Conservation (phyloP, 2,329 filamentous ascomycete genomes). For the Pseudogymnoascus sp. region DNA sequence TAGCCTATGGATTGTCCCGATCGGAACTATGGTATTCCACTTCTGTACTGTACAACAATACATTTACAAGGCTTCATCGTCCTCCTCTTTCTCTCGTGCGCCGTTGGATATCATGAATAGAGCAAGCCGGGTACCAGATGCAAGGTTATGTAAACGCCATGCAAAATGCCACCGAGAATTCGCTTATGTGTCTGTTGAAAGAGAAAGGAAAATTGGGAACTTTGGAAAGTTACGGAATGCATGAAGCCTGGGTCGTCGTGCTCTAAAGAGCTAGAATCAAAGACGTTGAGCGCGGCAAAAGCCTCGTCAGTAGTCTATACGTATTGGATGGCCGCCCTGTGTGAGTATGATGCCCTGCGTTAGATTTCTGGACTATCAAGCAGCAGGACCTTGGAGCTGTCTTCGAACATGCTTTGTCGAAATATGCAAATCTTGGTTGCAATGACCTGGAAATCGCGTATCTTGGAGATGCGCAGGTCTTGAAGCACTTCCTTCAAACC, state of each 20-base stretch:
- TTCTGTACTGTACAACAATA: slow-evolving; percentile 4
- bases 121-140: slow-evolving; percentile 4
- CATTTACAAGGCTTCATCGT: slow-evolving; percentile 7
- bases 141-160: slow-evolving; percentile 5
- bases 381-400: slow-evolving; percentile 55
- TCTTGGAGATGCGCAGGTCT: slow-evolving; percentile 50
- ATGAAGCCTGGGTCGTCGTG: not conserved
- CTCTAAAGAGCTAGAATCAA: slow-evolving; percentile 1
- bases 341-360: not conserved
- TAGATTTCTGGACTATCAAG: slow-evolving; percentile 35
- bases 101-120: slow-evolving; percentile 4
- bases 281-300: not conserved
- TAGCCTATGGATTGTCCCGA: slow-evolving; percentile 1
- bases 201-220: slow-evolving; percentile 7
- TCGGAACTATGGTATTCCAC: slow-evolving; percentile 4
- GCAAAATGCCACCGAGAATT: slow-evolving; percentile 5
- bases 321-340: not conserved
- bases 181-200: slow-evolving; percentile 3
- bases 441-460: slow-evolving; percentile 60
- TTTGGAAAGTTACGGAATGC: slow-evolving; percentile 6
- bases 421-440: slow-evolving; percentile 61
- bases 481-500: slow-evolving; percentile 56
- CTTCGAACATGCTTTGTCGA: slow-evolving; percentile 56
- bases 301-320: not conserved
- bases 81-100: not conserved